Evolutionary conservation across 345 rosid genomes (phyloP), one percentile per base, ranked within the genome.

Genomic region (Reutealis trisperma): DNA sequence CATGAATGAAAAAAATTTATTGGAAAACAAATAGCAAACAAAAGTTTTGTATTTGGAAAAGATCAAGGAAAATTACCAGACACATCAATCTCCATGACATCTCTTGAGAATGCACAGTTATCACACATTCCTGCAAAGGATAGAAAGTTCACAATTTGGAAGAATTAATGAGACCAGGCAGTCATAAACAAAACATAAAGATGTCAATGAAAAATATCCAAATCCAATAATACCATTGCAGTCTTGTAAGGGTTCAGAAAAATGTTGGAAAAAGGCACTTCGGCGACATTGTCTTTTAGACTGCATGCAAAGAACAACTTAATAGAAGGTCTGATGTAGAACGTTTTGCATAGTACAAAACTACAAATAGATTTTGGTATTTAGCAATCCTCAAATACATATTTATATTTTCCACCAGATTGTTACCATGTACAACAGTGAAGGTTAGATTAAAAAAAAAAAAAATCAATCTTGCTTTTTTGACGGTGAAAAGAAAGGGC

Each of bases 71-170:
- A 86, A 83, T 82, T 91, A 95, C 99, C 72, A 15, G 96, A 87
- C 10, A 82, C 97, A 64, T 95, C 97, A 62, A 90, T 80, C 81
- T 93, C 96, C 64, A 75, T 80, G 77, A 90, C 86, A 82, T 89
- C 98, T 75, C 81, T 87, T 73, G 92, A 76, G 84, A 82, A 88
- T 74, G 92, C 86, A 87, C 99, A 93, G 68, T 88, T 93, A 86
- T 95, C 98, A 60, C 99, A 95, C 98, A 93, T 92, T 83, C 98
- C 98, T 93, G 80, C 76, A 65, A n/a, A 79, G 69, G 27, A 81
- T 15, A 75, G 64, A 62, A 64, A 21, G 22, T 63, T 73, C 76
- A 76, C 45, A 61, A 47, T 45, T 58, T 73, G 68, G 37, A 72
- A 75, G 49, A 76, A 67, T 54, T 18, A 61, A 22, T 18, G 42